phyloP scores from a whole-genome alignment of 495 filamentous ascomycete species.

The Lasiosphaeriaceae sp. region DNA sequence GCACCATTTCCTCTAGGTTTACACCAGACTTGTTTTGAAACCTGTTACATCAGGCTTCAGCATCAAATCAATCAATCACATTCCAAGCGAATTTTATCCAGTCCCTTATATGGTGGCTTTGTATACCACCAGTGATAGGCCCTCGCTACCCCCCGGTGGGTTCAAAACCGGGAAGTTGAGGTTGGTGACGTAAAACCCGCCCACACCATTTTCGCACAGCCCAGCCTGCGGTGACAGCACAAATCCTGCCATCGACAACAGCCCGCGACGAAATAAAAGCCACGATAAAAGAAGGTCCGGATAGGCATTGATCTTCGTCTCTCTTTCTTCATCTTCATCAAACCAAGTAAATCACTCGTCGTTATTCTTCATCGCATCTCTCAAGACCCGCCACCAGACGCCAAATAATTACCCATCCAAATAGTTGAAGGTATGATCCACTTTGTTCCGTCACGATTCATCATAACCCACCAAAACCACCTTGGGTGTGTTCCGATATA shows the following conservation, averaged over 20 bases:
- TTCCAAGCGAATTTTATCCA: not conserved
- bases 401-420: not conserved
- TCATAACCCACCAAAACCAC: no score
- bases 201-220: not conserved
- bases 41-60: no score
- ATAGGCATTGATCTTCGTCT: not conserved
- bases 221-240: not conserved
- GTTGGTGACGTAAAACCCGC: not conserved
- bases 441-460: no score
- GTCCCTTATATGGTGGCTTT: not conserved
- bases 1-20: no score
- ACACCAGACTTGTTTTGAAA: no score
- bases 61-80: not conserved
- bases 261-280: not conserved
- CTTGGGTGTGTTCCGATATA: no score
- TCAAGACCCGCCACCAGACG: not conserved
- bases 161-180: conserved; percentile 2
- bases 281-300: not conserved
- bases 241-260: not conserved
- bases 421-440: no score
- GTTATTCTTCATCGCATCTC: no score
- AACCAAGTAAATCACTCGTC: no score
- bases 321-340: not conserved
- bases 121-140: not conserved
- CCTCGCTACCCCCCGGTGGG: not conserved